These are phyloP conservation scores for Amaranthus hypochondriacus DNA, from an alignment of 148 eudicot genomes.

Conservation along the genomic window DNA sequence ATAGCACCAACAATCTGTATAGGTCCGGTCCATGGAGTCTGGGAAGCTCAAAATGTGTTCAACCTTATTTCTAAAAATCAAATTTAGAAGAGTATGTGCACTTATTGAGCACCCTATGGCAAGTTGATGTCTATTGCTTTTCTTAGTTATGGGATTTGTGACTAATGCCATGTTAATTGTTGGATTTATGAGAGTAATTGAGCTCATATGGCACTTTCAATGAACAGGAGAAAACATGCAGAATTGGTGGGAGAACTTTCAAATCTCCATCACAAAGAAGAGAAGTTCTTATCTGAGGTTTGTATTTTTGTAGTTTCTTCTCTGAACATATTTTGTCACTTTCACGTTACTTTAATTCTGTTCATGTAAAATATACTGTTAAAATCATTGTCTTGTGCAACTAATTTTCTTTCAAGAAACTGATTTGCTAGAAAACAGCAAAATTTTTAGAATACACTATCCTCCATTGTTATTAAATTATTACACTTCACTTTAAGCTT, in stretches of 20 bases:
- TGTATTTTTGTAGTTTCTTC: slow-evolving; percentile 18
- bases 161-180: not conserved
- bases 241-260: slow-evolving; percentile 93
- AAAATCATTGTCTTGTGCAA: not conserved
- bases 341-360: not conserved
- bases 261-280: slow-evolving; percentile 84
- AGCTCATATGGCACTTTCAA: slow-evolving; percentile 10
- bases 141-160: not conserved
- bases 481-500: no score
- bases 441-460: no score
- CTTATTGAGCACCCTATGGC: not conserved
- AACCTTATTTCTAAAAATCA: not conserved
- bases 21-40: not conserved
- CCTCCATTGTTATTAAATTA: no score
- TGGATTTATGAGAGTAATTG: not conserved
- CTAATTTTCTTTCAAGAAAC: not conserved
- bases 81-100: not conserved
- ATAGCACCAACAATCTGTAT: not conserved
- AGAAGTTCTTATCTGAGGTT: slow-evolving; percentile 93
- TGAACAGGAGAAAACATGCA: slow-evolving; percentile 85
- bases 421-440: no score
- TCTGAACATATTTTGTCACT: not conserved
- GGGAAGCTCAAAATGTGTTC: not conserved
- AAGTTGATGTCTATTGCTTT: not conserved
- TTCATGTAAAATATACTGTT: not conserved